Evolutionary conservation across 768 basidiomycete species (phyloP), one percentile per base, ranked within the genome.

Genomic region (Suillus lakei): DNA sequence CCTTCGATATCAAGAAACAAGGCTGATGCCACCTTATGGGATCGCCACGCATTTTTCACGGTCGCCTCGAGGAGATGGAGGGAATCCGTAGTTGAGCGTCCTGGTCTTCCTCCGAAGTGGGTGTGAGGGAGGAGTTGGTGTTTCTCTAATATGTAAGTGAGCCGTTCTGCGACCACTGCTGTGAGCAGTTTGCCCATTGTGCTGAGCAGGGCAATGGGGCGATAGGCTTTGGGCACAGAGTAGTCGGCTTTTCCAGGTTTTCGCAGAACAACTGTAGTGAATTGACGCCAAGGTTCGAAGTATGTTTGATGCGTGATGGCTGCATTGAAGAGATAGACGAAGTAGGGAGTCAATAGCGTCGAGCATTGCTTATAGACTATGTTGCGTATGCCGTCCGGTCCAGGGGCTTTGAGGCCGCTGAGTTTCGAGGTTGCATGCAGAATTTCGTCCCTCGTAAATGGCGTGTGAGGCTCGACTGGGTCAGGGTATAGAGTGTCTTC

Each of bases 171-270:
- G 0, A 79, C 54, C 1, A 66, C 61, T 13, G 70, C 26, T 8
- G 70, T 68, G 0, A 77, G 74, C 0, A 78, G 23, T 48, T 82
- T 83, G 0, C 64, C 73, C 0, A 74, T 60, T 0, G 74, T 76
- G 48, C 78, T 66, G 2, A 81, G 69, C 0, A 83, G 77, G 0
- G 74, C 76, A 3, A 85, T 81, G 0, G 82, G 83, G 0, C 76
- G 64, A 58, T 77, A 79, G 1, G 81, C 75, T 36, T 76, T 78
- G 0, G 81, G 64, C 5, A 69, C 38, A 0, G 70, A 60, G 68
- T 85, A 84, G 66, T 75, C 61, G 0, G 72, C 62, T 44, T 76
- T 75, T 0, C 78, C 77, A 0, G 80, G 81, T 60, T 85, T 84
- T 0, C 70, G 59, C 0, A 83, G 66, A 0, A 81, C 72, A 0